Percentiles rank a stretch among this genome's conserved stretches.
Evolutionary conservation across 1,284 basidiomycete genomes (phyloP).

Genomic region (Exobasidium rhododendri): DNA sequence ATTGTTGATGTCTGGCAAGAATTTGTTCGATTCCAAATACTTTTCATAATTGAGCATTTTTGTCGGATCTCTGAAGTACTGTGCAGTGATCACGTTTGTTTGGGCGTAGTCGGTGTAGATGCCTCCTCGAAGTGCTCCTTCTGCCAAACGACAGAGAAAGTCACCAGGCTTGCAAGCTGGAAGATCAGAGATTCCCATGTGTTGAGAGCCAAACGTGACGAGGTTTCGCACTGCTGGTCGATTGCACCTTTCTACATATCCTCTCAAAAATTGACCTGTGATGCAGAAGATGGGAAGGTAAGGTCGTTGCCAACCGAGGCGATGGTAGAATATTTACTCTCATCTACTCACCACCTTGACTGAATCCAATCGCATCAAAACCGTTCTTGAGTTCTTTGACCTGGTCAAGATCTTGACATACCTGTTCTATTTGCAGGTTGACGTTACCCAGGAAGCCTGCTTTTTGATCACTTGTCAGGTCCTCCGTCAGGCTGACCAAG

Average conservation of each 20-base stretch:
- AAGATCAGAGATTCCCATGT: slow-evolving; percentile 70
- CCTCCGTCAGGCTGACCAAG: slow-evolving; percentile 65
- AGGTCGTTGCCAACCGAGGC: no score
- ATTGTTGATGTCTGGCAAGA: slow-evolving; percentile 57
- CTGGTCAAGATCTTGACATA: slow-evolving; percentile 66
- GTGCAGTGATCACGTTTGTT: slow-evolving; percentile 64
- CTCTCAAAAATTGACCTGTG: slow-evolving; percentile 76
- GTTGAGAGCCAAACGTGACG: slow-evolving; percentile 64
- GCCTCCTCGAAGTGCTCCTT: slow-evolving; percentile 68
- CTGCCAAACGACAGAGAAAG: slow-evolving; percentile 60
- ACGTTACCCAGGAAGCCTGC: slow-evolving; percentile 78
- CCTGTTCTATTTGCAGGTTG: slow-evolving; percentile 67
- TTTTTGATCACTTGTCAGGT: slow-evolving; percentile 68
- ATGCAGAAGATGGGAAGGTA: no score
- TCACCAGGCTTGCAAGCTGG: slow-evolving; percentile 70
- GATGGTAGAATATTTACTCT: not conserved
- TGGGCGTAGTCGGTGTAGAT: slow-evolving; percentile 66
- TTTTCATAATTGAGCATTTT: slow-evolving; percentile 62
- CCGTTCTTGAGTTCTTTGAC: slow-evolving; percentile 71
- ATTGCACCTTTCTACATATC: slow-evolving; percentile 81
- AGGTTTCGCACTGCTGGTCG: slow-evolving; percentile 58
- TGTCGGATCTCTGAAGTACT: slow-evolving; percentile 83
- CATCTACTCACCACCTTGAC: slow-evolving; percentile 51
- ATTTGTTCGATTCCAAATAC: slow-evolving; percentile 68
- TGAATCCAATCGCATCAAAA: slow-evolving; percentile 51